Percentiles rank a stretch among this genome's conserved stretches.
These are phyloP conservation scores for Globisporangium paddicum DNA, from an alignment of 352 stramenopile species.

Conservation along the genomic window DNA sequence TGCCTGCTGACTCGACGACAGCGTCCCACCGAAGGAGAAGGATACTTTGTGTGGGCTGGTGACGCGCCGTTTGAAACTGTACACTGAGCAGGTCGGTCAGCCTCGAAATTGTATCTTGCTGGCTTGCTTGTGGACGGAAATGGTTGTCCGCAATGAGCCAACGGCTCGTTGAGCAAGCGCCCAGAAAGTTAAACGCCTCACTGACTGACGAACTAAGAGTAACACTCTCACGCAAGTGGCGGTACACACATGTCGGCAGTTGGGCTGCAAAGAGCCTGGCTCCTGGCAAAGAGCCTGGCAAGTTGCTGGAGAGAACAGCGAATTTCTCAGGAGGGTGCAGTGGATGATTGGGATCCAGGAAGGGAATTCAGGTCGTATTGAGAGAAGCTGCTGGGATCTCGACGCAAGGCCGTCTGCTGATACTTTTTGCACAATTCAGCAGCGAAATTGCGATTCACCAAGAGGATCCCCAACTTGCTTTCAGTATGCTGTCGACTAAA, in stretches of 20 bases:
- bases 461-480: too few relatives aligned
- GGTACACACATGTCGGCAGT: conserved; percentile 1
- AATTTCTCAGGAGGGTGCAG: too few relatives aligned
- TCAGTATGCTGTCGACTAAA: too few relatives aligned
- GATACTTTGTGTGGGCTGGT: background rate
- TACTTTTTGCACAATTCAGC: too few relatives aligned
- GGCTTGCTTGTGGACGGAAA: background rate
- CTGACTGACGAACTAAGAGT: background rate
- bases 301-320: too few relatives aligned
- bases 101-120: background rate
- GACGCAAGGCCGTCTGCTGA: too few relatives aligned
- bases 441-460: too few relatives aligned
- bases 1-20: conserved; percentile 4
- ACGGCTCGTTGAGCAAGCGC: background rate
- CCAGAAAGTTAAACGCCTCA: background rate
- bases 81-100: background rate
- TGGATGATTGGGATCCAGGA: too few relatives aligned
- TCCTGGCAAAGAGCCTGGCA: background rate
- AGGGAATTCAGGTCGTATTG: too few relatives aligned
- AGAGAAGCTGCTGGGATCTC: too few relatives aligned
- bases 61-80: background rate
- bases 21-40: background rate
- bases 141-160: background rate
- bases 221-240: background rate
- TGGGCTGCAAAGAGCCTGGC: background rate